Evolutionary conservation across 345 rosid species (phyloP), one percentile per base, ranked within the genome.

Genomic region (Eucalyptus globulus): DNA sequence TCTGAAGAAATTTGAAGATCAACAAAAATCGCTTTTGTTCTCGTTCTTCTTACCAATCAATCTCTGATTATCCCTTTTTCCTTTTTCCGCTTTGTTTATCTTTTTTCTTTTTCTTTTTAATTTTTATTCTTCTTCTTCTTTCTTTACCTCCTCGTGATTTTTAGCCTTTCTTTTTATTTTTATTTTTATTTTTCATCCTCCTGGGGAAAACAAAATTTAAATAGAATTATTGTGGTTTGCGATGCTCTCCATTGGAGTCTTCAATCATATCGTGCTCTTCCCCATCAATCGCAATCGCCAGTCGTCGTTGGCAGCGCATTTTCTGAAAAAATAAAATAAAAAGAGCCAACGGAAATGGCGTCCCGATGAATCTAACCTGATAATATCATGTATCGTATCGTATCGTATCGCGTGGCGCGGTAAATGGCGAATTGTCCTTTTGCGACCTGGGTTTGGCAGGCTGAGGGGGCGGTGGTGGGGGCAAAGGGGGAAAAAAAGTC

Each of bases 191-290:
- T 72, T 15, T 50, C 27, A 40, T 76, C 85, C 47, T 76, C 14
- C 27, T 76, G 85, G 85, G 29, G 89, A 87, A 92, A 92, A 89
- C 80, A 87, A 91, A 94, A 81, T 90, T 92, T 87, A 90, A 90
- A 89, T 89, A 86, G 90, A 76, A 76, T 89, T 27, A 83, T 90
- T 90, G 93, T 91, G 92, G 83, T 40, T 76, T 76, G 85, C 45
- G 85, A 76, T 40, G 47, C 85, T 76, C 85, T 21, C 31, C 34
- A 2, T 34, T 9, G 22, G 44, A 72, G 44, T 72, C 81, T 34
- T 72, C 81, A 6, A 6, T 56, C 29, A 56, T 56, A 56, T 56
- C 62, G 62, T 21, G 45, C 83, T 10, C 43, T 72, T 15, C 8
- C 72, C 45, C 26, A 22, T 19, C 81, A 72, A 16, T 69, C 24